Evolutionary conservation across 345 rosid genomes (phyloP).

Genomic region (Populus davidiana): DNA sequence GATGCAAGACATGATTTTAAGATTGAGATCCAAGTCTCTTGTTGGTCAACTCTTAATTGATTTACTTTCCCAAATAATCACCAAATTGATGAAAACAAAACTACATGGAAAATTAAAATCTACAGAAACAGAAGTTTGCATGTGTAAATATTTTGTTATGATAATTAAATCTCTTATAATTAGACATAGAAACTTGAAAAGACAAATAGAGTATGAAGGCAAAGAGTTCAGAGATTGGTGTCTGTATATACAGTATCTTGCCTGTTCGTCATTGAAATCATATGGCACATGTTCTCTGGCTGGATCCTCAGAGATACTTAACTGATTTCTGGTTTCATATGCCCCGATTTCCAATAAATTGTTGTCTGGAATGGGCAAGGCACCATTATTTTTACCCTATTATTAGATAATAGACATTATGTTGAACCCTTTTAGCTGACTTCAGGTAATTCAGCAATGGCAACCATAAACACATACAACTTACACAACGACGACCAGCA

Average conservation of each 20-base stretch:
- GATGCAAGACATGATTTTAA: background rate
- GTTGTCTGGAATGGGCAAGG: slow-evolving; percentile 38
- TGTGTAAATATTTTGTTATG: background rate
- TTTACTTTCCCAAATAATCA: background rate
- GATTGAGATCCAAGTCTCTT: background rate
- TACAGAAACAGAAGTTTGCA: background rate
- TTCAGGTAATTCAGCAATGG: slow-evolving; percentile 36
- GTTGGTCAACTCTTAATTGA: background rate
- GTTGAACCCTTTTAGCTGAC: slow-evolving; percentile 41
- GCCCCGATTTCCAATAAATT: slow-evolving; percentile 34
- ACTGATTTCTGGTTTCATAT: slow-evolving; percentile 23
- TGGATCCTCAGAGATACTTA: slow-evolving; percentile 28
- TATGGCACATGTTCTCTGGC: slow-evolving; percentile 40
- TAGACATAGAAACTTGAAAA: background rate
- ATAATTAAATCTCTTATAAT: background rate
- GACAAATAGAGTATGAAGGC: background rate
- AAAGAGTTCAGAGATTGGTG: background rate
- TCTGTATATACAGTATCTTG: slow-evolving; percentile 7
- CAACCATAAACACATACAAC: slow-evolving; percentile 98
- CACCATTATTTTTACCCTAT: slow-evolving; percentile 62
- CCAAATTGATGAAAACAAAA: background rate
- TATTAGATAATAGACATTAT: slow-evolving; percentile 43
- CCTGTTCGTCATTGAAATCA: slow-evolving; percentile 83
- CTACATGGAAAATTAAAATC: background rate
- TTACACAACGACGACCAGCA: slow-evolving; percentile 94